These are phyloP conservation scores for Achaetomium macrosporum DNA, from an alignment of 2,329 filamentous ascomycete genomes.

Conservation along the genomic window DNA sequence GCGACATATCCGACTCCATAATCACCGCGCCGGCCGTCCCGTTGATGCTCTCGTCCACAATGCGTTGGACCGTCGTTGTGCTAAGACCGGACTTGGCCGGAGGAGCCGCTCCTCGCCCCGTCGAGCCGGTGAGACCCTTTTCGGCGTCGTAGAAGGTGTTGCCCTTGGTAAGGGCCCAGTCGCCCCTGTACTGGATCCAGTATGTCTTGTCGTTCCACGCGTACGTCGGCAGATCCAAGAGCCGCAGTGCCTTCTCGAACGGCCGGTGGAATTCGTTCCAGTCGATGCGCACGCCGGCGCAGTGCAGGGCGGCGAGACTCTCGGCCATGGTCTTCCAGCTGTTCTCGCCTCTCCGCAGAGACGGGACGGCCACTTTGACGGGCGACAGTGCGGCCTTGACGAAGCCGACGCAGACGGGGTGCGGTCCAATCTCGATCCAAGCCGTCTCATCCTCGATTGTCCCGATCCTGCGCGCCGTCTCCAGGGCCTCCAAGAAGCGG, in stretches of 20 bases:
- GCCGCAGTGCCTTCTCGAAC: constrained; percentile 50
- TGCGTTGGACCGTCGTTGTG: constrained; percentile 34
- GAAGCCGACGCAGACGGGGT: constrained; percentile 58
- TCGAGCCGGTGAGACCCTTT: constrained; percentile 29
- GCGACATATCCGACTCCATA: constrained; percentile 36
- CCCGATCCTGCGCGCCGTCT: constrained; percentile 42
- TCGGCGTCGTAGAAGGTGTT: constrained; percentile 32
- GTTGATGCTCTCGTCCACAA: constrained; percentile 32
- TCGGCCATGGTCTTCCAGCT: constrained; percentile 51
- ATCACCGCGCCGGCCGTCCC: constrained; percentile 26
- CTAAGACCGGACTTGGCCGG: constrained; percentile 19
- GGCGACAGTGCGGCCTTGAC: constrained; percentile 46
- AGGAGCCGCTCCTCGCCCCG: neutral
- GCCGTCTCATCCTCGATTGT: constrained; percentile 50
- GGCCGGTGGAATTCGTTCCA: constrained; percentile 63
- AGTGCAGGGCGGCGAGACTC: constrained; percentile 44
- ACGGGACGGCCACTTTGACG: constrained; percentile 40
- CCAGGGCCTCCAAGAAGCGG: constrained; percentile 59
- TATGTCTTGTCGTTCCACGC: constrained; percentile 66
- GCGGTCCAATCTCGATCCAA: constrained; percentile 65
- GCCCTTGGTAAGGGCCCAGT: constrained; percentile 61
- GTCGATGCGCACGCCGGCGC: constrained; percentile 52
- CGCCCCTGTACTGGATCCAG: constrained; percentile 59
- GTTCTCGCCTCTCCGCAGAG: constrained; percentile 50
- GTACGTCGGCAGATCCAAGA: constrained; percentile 63